A percentile compares a stretch with the other conserved stretches of the same genome.
phyloP scores from a whole-genome alignment of 352 stramenopile species.

The Pythium dissotocum region DNA sequence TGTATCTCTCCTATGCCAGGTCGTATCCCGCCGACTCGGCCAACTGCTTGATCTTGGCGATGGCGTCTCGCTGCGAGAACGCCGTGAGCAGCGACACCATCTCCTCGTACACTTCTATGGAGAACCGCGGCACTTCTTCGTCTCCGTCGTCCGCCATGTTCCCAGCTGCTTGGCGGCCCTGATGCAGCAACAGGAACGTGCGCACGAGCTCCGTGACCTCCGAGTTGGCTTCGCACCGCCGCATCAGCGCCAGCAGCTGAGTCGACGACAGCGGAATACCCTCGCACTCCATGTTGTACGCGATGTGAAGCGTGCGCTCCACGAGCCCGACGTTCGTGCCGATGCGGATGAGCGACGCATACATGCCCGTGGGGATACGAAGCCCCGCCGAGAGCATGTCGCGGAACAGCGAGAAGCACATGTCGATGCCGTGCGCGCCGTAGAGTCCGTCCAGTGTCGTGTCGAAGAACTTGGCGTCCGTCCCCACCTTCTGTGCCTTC shows the following conservation, averaged over 20 bases:
- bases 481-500: constrained; percentile 31
- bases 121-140: constrained; percentile 35
- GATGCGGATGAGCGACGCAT: constrained; percentile 56
- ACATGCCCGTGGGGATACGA: constrained; percentile 55
- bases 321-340: constrained; percentile 61
- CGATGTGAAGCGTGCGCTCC: constrained; percentile 68
- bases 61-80: constrained; percentile 48
- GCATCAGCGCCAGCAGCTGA: constrained; percentile 55
- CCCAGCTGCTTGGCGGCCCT: constrained; percentile 28
- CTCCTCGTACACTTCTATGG: constrained; percentile 57
- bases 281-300: constrained; percentile 87
- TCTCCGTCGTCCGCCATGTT: constrained; percentile 13
- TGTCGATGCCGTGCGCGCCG: constrained; percentile 58
- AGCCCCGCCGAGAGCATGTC: constrained; percentile 46
- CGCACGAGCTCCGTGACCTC: constrained; percentile 60
- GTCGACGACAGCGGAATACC: constrained; percentile 49
- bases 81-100: constrained; percentile 43
- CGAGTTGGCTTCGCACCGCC: constrained; percentile 39
- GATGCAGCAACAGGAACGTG: constrained; percentile 71
- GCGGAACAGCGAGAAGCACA: constrained; percentile 70
- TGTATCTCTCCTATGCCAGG: constrained; percentile 2
- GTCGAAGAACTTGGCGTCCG: constrained; percentile 65
- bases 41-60: constrained; percentile 44
- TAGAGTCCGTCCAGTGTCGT: constrained; percentile 62
- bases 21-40: constrained; percentile 29